Percentiles rank a stretch among this genome's conserved stretches.
Conservation (phyloP, 2,329 filamentous ascomycete species). For the Cytospora chrysosperma region DNA sequence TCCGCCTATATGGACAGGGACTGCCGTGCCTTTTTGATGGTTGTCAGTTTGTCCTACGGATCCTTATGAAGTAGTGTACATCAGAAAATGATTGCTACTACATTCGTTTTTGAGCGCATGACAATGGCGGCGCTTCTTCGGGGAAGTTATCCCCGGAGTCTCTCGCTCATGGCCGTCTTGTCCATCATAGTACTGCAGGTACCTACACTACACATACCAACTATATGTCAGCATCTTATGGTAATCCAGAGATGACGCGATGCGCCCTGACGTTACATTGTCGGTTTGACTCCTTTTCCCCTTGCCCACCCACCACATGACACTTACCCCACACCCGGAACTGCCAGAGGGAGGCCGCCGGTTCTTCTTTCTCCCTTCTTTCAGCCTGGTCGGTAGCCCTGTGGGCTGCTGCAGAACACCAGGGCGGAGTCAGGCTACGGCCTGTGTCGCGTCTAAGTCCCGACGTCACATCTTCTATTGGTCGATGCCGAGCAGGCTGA, state of each 20-base stretch:
- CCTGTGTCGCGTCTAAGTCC: conserved; percentile 7
- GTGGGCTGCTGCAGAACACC: conserved; percentile 5
- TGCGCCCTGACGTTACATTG: conserved; percentile 26
- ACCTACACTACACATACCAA: too few relatives aligned
- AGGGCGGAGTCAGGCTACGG: conserved; percentile 15
- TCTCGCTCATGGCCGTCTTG: conserved; percentile 33
- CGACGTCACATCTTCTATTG: conserved; percentile 10
- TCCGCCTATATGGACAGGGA: conserved; percentile 29
- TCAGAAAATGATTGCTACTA: conserved; percentile 2
- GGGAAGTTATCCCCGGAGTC: conserved; percentile 41
- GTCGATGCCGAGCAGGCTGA: conserved; percentile 11
- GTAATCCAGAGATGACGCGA: conserved; percentile 35
- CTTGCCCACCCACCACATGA: conserved; percentile 14
- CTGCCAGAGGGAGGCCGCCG: conserved; percentile 19
- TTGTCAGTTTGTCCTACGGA: not conserved
- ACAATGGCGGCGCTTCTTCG: conserved; percentile 42
- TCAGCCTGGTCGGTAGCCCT: conserved; percentile 19
- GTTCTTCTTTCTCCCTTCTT: not conserved
- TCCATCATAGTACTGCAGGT: conserved; percentile 28
- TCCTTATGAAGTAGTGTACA: too few relatives aligned
- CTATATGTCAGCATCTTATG: conserved; percentile 41
- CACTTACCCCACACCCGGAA: conserved; percentile 3
- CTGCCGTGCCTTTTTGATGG: conserved; percentile 25
- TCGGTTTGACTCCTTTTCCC: not conserved
- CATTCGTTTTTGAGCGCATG: conserved; percentile 38